These are phyloP conservation scores for Metschnikowia reukaufii DNA, from an alignment of 805 yeast species.

Conservation along the genomic window DNA sequence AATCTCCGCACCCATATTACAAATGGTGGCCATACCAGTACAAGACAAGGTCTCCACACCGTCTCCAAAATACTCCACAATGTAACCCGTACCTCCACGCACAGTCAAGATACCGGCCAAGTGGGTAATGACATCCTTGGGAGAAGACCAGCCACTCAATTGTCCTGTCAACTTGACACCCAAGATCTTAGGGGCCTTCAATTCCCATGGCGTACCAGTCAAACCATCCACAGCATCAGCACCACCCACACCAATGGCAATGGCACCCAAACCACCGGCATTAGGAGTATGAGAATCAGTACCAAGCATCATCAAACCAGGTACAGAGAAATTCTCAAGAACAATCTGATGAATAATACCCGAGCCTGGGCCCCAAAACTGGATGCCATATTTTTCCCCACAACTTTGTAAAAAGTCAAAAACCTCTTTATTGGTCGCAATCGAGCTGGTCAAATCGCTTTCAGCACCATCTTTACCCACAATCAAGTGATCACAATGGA, in stretches of 20 bases:
- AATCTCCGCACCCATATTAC: conserved; percentile 99
- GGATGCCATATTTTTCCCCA: conserved; percentile 93
- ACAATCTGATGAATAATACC: conserved; percentile 99
- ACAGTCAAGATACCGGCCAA: conserved; percentile 93
- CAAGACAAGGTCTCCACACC: conserved; percentile 88
- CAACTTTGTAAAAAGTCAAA: conserved; percentile 92
- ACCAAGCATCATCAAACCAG: conserved; percentile 96
- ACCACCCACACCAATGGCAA: conserved; percentile 99
- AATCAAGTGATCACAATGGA: conserved; percentile 97
- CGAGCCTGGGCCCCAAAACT: conserved; percentile 99
- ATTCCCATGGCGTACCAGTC: conserved; percentile 98
- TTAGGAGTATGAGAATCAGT: conserved; percentile 99
- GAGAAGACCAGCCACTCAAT: conserved; percentile 92
- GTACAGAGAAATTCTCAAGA: conserved; percentile 93
- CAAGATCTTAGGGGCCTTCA: conserved; percentile 92
- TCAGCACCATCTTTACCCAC: conserved; percentile 95
- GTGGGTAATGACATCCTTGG: conserved; percentile 92
- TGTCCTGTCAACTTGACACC: conserved; percentile 93
- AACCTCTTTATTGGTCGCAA: conserved; percentile 88
- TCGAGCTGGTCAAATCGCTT: conserved; percentile 75
- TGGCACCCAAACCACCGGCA: conserved; percentile 98
- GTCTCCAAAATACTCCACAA: conserved; percentile 95
- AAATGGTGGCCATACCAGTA: conserved; percentile 99
- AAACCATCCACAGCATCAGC: conserved; percentile 99
- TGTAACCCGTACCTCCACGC: conserved; percentile 96